Base-by-base conservation (phyloP, 495 filamentous ascomycete genomes). In the Podospora tetraspora region DNA sequence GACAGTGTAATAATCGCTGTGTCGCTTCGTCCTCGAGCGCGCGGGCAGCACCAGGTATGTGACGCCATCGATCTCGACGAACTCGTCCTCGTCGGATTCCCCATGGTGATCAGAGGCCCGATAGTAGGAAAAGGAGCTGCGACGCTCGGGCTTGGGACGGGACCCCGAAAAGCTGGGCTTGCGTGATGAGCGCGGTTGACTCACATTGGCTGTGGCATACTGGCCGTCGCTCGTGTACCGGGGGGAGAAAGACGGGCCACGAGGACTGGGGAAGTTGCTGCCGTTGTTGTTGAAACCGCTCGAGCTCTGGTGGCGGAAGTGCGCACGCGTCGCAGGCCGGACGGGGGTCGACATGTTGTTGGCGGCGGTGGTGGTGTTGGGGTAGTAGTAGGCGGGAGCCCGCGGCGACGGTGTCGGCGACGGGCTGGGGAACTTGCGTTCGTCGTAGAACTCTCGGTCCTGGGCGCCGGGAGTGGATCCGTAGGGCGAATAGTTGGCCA, bases 61-160 rank as follows among this genome's bases (percentile, higher is more conserved):
- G 73, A 74, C 69, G 68, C 82, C 83, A 69, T 82, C 73, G 76
- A 82, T 76, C 76, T 85, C 81, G 80, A 85, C 77, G 72, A 80
- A 76, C 77, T 87, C 85, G 79, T 86, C 85, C 79, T 86, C 84
- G 81, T 87, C 85, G 78, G 84, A 86, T 73, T 86, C 84, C 79
- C 82, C 84, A 83, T 85, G 78, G 57, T 72, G 71, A 62, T 74
- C 73, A 73, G 82, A 81, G 80, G 84, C 75, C 79, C 81, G 85
- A 83, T 84, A 76, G 75, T 79, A 82, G 77, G 84, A 81, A 75
- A 78, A 82, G 23, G 82, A 84, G 73, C 73, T 78, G 73, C 79
- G 82, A 70, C 81, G 81, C 79, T 83, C 82, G 77, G 75, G 79
- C 76, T 69, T 72, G 68, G 82, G 73, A 69, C 72, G 77, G 62